A percentile compares a stretch with the other conserved stretches of the same genome.
Evolutionary conservation across 2,329 filamentous ascomycete genomes (phyloP).

Genomic region (Mycosphaerella sp.): DNA sequence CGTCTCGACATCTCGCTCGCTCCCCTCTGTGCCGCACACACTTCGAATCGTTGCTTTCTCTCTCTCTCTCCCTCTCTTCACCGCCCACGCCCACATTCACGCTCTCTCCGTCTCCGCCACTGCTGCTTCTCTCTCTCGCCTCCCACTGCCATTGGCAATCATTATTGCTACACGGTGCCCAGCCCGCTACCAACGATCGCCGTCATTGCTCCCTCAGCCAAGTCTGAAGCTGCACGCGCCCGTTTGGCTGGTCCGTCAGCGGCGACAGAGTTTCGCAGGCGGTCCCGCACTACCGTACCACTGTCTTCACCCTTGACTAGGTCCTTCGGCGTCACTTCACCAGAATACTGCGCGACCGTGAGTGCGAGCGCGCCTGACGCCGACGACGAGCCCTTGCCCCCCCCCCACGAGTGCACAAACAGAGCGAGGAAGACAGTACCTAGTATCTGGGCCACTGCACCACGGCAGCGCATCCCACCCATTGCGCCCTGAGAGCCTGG

Average conservation of each 20-base stretch:
- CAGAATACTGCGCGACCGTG: not conserved
- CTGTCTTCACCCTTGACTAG: slow-evolving; percentile 2
- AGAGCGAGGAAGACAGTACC: not conserved
- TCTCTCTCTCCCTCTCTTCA: too few species aligned
- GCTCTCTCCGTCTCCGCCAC: too few species aligned
- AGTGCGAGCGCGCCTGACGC: not conserved
- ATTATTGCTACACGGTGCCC: too few species aligned
- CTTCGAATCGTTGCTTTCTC: too few species aligned
- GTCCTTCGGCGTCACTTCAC: not conserved
- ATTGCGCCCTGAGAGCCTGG: not conserved
- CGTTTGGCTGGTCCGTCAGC: slow-evolving; percentile 1
- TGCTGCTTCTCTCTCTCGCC: not conserved
- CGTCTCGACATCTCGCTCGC: slow-evolving; percentile 3
- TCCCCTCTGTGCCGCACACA: not conserved
- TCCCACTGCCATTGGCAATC: not conserved
- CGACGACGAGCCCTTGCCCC: not conserved
- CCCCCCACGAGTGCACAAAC: not conserved
- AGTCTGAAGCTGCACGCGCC: not conserved
- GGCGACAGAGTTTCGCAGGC: slow-evolving; percentile 4
- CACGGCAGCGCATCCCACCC: not conserved
- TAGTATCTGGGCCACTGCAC: slow-evolving; percentile 1
- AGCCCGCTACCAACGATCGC: not conserved
- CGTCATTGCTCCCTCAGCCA: not conserved
- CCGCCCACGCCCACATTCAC: too few species aligned
- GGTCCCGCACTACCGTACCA: not conserved